A percentile compares a stretch with the other conserved stretches of the same genome.
phyloP scores from a whole-genome alignment of 1,284 basidiomycete genomes.

The Coriolopsis trogii region DNA sequence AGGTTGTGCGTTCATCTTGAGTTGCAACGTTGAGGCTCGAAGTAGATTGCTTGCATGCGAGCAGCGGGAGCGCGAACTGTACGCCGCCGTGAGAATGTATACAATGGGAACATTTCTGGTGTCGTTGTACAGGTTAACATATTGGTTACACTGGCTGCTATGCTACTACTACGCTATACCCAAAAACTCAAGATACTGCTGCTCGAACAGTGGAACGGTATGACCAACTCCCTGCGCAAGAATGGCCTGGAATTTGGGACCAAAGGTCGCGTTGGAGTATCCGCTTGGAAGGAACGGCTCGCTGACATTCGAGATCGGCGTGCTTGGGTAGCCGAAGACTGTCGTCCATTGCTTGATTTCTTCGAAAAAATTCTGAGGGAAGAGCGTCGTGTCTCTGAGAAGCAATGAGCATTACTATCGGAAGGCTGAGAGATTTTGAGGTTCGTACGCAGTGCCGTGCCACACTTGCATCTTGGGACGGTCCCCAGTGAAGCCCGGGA shows the following conservation, averaged over 20 bases:
- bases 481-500: slow-evolving; percentile 52
- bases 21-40: too few relatives aligned
- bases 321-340: slow-evolving; percentile 14
- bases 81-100: too few relatives aligned
- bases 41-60: too few relatives aligned
- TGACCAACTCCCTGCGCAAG: slow-evolving; percentile 46
- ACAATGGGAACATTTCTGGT: too few relatives aligned
- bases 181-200: slow-evolving; percentile 21
- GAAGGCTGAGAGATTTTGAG: neutral
- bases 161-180: slow-evolving; percentile 20
- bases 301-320: slow-evolving; percentile 36
- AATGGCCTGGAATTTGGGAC: slow-evolving; percentile 50
- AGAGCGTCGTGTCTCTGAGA: slow-evolving; percentile 50
- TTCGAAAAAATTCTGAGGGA: slow-evolving; percentile 53
- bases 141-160: too few relatives aligned
- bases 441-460: slow-evolving; percentile 53
- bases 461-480: slow-evolving; percentile 56
- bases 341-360: slow-evolving; percentile 41
- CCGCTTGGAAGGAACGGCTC: slow-evolving; percentile 31
- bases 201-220: slow-evolving; percentile 38
- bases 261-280: slow-evolving; percentile 48
- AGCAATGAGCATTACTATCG: too few relatives aligned
- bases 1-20: too few relatives aligned
- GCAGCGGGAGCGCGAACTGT: too few relatives aligned
- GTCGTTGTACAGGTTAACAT: too few relatives aligned